Evolutionary conservation across 305 asterid genomes (phyloP), one percentile per base, ranked within the genome.

Genomic region (Euphrasia arctica): DNA sequence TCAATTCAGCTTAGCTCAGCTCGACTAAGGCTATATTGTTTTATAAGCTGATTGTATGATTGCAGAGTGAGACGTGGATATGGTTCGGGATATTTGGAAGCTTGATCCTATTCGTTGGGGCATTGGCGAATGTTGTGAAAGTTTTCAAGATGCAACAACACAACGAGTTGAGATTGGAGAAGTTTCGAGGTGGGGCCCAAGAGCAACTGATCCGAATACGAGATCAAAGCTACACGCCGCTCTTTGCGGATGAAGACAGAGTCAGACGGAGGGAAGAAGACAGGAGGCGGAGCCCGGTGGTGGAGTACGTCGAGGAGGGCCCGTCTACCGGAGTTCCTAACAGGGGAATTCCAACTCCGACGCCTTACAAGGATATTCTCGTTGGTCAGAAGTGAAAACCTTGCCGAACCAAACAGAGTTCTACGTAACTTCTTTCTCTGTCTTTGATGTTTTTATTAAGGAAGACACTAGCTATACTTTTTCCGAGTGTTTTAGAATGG

Each of bases 141-240:
- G 95, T 88, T 68, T 85, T 82, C 83, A 83, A 88, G 80, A 84
- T 86, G 89, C 91, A 78, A 61, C 95, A 82, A 69, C 63, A 58
- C 4, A 5, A 13, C 0, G 55, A 14, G 22, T 8, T 49, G 14
- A 49, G 56, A 8, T 7, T 50, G 15, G 56, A 91, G 88, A 91
- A 85, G 65, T 75, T 91, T 9, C 79, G 96, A 9, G 92, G 98
- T 0, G 90, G 96, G 2, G 95, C 95, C 1, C 87, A 85, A 7
- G 96, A 83, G 61, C 70, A 47, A 9, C 27, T 50, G 3, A 7
- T 14, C 8, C 56, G 56, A 7, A 4, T 50, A 14, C 5, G 56
- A 50, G 56, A 50, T 36, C 42, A 5, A 50, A 22, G 56, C 10
- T 9, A 50, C 5, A 13, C 7, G 28, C 56, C 56, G 5, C 56